These are phyloP conservation scores for Diversispora eburnea DNA, from an alignment of 192 early-diverging fungal genomes.

Conservation along the genomic window DNA sequence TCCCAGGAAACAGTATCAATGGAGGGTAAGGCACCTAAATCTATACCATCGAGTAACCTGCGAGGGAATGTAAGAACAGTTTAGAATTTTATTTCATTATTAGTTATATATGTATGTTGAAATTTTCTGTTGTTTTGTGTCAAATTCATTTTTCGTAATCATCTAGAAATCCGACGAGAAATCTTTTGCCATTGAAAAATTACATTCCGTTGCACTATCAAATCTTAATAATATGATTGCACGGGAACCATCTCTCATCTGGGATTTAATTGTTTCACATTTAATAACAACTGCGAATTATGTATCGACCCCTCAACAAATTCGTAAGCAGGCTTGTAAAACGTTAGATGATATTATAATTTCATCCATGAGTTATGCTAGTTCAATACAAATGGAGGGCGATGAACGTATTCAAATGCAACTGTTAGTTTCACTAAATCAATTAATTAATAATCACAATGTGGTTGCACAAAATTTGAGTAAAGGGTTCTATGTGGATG, in stretches of 20 bases:
- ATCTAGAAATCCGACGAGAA: conserved; percentile 65
- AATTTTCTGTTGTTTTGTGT: background rate
- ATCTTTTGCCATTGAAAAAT: conserved; percentile 63
- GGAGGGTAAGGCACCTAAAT: conserved; percentile 34
- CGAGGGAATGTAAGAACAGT: conserved; percentile 35
- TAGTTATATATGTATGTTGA: background rate
- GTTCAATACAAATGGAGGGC: conserved; percentile 52
- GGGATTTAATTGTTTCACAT: conserved; percentile 62
- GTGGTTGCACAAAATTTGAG: background rate
- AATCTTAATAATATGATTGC: conserved; percentile 54
- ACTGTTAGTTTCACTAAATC: conserved; percentile 55
- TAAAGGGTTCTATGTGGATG: conserved; percentile 48
- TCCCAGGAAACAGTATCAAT: background rate
- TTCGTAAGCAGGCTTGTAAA: conserved; percentile 72
- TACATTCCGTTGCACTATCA: conserved; percentile 48
- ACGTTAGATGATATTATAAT: conserved; percentile 72
- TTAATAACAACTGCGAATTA: conserved; percentile 71
- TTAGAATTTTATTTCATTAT: background rate
- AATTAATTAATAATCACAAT: conserved; percentile 45
- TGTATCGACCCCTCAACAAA: conserved; percentile 44
- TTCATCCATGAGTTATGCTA: conserved; percentile 63
- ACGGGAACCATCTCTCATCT: conserved; percentile 40
- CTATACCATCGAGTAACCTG: conserved; percentile 35
- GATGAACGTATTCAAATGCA: conserved; percentile 64
- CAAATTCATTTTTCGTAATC: background rate